Evolutionary conservation across 345 rosid genomes (phyloP).

Genomic region (Abelmoschus esculentus): DNA sequence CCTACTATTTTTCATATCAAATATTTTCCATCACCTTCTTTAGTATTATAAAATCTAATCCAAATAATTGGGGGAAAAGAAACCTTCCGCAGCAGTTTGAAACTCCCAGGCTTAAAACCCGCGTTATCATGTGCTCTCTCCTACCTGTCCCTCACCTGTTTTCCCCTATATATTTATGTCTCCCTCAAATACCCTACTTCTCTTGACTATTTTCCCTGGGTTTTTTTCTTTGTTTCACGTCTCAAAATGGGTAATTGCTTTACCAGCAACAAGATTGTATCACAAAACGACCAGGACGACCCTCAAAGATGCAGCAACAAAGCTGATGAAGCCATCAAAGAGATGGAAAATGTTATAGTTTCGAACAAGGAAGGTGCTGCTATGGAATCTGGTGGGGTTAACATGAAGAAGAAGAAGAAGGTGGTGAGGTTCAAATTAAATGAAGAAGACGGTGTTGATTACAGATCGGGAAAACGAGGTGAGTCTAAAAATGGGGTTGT

Average conservation of each 20-base stretch:
- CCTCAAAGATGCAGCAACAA: background rate
- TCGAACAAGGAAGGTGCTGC: background rate
- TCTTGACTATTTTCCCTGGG: constrained; percentile 2
- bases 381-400: background rate
- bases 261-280: constrained; percentile 6
- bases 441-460: constrained; percentile 10
- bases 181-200: background rate
- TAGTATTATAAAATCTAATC: no score
- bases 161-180: constrained; percentile 9
- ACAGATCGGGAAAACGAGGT: constrained; percentile 6
- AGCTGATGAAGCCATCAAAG: background rate
- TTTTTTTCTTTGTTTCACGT: background rate
- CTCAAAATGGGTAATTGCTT: constrained; percentile 39
- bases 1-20: no score
- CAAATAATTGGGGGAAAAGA: no score
- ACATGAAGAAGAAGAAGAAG: constrained; percentile 15
- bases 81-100: constrained; percentile 4
- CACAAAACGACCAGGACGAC: constrained; percentile 3
- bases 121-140: constrained; percentile 41
- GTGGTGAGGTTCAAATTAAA: constrained; percentile 22
- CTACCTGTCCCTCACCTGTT: background rate
- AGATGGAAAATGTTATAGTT: background rate
- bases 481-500: constrained; percentile 22
- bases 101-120: constrained; percentile 41
- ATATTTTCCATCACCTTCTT: no score